Evolutionary conservation across 768 basidiomycete species (phyloP).

Genomic region (Leccinum ochraceum): DNA sequence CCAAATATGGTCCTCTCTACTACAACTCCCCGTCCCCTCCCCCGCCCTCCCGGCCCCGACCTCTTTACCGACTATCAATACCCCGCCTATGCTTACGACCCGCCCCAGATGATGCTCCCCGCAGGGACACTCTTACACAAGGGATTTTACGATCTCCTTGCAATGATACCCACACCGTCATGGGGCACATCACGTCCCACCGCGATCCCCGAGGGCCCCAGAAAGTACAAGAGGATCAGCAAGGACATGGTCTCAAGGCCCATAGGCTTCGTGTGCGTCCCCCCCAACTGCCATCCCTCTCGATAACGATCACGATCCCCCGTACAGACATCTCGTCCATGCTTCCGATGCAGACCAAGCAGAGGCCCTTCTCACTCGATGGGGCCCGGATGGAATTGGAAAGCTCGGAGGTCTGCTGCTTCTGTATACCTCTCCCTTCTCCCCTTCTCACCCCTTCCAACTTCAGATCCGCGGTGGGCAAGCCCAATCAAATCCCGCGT

Average conservation of each 20-base stretch:
- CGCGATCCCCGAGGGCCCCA: conserved; percentile 49
- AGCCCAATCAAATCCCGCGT: conserved; percentile 82
- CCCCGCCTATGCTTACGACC: neutral
- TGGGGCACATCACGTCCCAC: conserved; percentile 12
- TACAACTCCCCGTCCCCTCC: conserved; percentile 4
- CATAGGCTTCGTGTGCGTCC: conserved; percentile 78
- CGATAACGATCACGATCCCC: conserved; percentile 20
- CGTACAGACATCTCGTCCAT: conserved; percentile 79
- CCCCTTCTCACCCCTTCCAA: conserved; percentile 25
- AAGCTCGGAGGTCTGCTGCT: conserved; percentile 79
- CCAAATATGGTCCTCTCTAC: conserved; percentile 11
- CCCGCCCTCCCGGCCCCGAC: neutral
- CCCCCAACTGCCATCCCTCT: conserved; percentile 13
- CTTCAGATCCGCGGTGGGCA: conserved; percentile 84
- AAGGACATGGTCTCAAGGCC: conserved; percentile 90
- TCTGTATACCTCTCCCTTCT: conserved; percentile 13
- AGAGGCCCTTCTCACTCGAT: conserved; percentile 81
- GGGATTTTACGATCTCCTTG: conserved; percentile 86
- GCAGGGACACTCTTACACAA: conserved; percentile 79
- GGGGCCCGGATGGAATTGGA: conserved; percentile 87
- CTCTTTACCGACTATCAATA: neutral
- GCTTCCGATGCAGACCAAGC: conserved; percentile 90
- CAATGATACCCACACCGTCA: conserved; percentile 71
- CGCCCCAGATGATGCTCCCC: conserved; percentile 53
- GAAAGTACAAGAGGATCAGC: conserved; percentile 68